Base-by-base conservation (phyloP, 345 rosid species). In the Chamaenerion angustifolium region DNA sequence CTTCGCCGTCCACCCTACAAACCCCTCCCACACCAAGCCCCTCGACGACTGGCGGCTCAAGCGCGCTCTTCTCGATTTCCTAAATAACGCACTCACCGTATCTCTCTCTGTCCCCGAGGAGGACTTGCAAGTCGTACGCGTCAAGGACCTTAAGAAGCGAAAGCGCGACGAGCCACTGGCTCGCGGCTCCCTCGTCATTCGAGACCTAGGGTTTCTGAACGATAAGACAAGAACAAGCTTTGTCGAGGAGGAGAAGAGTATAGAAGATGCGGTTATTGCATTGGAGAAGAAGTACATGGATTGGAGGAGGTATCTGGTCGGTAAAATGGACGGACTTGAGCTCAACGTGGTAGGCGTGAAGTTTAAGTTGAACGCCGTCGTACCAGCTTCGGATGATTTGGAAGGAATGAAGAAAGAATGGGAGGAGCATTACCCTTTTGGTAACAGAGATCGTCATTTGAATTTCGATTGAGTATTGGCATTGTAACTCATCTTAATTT, bases 31-130 rank as follows among this genome's bases (percentile, higher is more conserved):
- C 55, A 65, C 86, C 6, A 86, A 69, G 16, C 73, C 84, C 52
- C 67, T 86, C 64, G 94, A 90, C 69, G 95, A 86, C 62, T 90
- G 98, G 98, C 88, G 76, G 59, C 75, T 86, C 48, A 90, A 78
- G 65, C 80, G 72, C 35, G 82, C 98, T 12, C 67, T 86, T 16
- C 61, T 68, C 1, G 85, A 80, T 48, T 90, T 74, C 71, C 77
- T 86, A 58, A 78, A 71, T 65, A 52, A 54, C 63, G 80, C 89
- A 0, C 65, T 76, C 46, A 56, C 72, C 18, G 71, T 75, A 42
- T 45, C 93, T 45, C 54, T 81, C 49, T 54, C 69, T 37, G 67
- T 90, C 14, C 63, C 87, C 10, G 88, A 78, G 42, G 86, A 72
- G 49, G 95, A 86, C 56, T 72, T 90, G 31, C 63, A 72, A 19